These are phyloP conservation scores for Sedum album DNA, from an alignment of 164 flowering plant genomes.

Conservation along the genomic window DNA sequence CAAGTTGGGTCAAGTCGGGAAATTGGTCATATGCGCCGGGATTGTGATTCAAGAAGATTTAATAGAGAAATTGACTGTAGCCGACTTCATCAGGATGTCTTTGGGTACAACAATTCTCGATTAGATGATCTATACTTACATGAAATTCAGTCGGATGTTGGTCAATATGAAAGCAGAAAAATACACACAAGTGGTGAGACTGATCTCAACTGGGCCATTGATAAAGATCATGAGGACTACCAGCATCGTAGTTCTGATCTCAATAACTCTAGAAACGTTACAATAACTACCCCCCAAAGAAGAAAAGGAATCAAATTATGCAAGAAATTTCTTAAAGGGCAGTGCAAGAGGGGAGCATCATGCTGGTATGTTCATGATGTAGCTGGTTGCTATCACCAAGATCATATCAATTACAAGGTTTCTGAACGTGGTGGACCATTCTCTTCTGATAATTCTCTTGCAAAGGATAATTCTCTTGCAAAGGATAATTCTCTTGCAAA, in stretches of 20 bases:
- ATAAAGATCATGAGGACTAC: not conserved
- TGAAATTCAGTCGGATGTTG: not conserved
- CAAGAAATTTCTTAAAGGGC: not conserved
- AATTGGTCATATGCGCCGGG: not conserved
- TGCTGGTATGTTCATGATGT: conserved; percentile 1
- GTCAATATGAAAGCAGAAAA: not conserved
- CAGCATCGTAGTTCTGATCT: not conserved
- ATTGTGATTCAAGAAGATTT: not conserved
- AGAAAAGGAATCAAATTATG: not conserved
- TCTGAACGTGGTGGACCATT: not conserved
- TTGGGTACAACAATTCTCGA: not conserved
- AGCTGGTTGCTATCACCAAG: not conserved
- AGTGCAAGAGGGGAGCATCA: not conserved
- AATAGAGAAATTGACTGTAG: not conserved
- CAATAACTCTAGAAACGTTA: not conserved
- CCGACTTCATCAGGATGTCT: not conserved
- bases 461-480: not conserved
- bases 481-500: not conserved
- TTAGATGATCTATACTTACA: not conserved
- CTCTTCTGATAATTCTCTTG: not conserved
- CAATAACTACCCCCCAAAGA: not conserved
- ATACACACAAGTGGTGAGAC: not conserved
- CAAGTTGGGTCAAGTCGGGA: not conserved
- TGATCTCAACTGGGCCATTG: not conserved
- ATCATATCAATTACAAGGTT: not conserved